Base-by-base conservation (phyloP, 805 yeast genomes). In the Sungouiella blattae region DNA sequence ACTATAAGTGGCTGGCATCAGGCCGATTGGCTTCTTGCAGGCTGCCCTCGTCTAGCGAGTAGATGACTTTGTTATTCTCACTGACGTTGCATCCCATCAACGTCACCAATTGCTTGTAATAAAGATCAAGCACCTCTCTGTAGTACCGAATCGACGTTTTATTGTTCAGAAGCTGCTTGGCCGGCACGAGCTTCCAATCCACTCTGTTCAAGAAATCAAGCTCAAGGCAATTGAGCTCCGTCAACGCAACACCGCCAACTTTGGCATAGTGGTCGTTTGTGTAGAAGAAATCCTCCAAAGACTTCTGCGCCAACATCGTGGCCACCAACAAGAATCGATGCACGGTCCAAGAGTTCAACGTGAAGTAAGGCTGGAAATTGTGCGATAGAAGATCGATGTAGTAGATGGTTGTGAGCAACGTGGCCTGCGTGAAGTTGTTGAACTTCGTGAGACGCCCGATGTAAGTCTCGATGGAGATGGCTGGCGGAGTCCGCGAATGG, bases 191-290 rank as follows among this genome's bases (percentile, higher is more conserved):
- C 32, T 57, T 69, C 77, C 93, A 91, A 40, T 80, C 77, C 7
- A 91, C 91, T 42, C 88, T 69, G 32, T 75, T 74, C 29, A 91
- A 70, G 51, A 93, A 88, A 58, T 93, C 98, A 35, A 84, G 79
- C 55, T 91, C 98, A 30, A 91, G 67, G 36, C 91, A 71, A 58
- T 93, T 93, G 46, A 89, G 67, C 55, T 88, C 97, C 40, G 79
- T 73, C 31, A 83, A 64, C 28, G 87, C 87, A 4, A 88, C 83
- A 41, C 98, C 98, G 3, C 98, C 98, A 13, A 93, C 97, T 55
- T 84, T 85, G 9, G 98, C 95, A 53, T 93, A 91, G 58, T 93
- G 96, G 29, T 82, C 75, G 59, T 89, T 91, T 11, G 96, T 87
- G 61, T 93, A 89, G 60, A 93, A 91, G 17, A 89, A 83, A 62